phyloP scores from a whole-genome alignment of 108 stramenopile genomes.

The Cyclostephanos tholiformis region DNA sequence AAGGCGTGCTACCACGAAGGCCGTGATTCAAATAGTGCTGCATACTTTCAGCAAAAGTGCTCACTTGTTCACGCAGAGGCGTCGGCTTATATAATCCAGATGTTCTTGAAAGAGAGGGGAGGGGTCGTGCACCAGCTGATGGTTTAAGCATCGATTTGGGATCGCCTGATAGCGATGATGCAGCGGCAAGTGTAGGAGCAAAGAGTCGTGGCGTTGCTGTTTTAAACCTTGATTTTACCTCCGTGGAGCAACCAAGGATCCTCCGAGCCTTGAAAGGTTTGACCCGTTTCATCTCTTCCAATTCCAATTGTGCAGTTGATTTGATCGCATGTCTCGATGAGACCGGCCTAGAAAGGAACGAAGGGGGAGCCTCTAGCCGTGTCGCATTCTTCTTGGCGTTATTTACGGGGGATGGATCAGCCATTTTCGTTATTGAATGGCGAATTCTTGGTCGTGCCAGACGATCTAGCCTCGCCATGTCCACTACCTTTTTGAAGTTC shows the following conservation, averaged over 20 bases:
- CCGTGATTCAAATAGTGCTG: conserved; percentile 23
- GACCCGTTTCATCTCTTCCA: conserved; percentile 18
- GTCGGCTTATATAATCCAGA: conserved; percentile 15
- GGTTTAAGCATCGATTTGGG: conserved; percentile 13
- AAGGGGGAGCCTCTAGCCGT: conserved; percentile 14
- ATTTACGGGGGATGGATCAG: neutral
- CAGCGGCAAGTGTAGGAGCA: neutral
- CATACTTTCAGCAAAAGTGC: conserved; percentile 35
- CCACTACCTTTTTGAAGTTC: neutral
- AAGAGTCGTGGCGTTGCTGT: neutral
- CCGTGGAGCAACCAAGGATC: conserved; percentile 18
- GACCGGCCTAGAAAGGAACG: conserved; percentile 11
- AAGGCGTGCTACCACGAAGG: conserved; percentile 6
- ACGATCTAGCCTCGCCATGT: conserved; percentile 21
- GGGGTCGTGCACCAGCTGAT: conserved; percentile 8
- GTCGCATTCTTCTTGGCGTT: neutral
- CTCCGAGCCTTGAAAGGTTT: conserved; percentile 35
- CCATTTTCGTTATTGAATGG: neutral
- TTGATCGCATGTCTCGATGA: conserved; percentile 5
- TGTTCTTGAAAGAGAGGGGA: neutral
- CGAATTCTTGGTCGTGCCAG: conserved; percentile 19
- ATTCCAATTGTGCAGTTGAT: conserved; percentile 18
- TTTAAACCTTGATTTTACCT: conserved; percentile 31
- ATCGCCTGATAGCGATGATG: neutral
- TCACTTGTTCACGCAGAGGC: conserved; percentile 22